Evolutionary conservation across 129 eudicot genomes (phyloP).

Genomic region (Flaveria robusta): DNA sequence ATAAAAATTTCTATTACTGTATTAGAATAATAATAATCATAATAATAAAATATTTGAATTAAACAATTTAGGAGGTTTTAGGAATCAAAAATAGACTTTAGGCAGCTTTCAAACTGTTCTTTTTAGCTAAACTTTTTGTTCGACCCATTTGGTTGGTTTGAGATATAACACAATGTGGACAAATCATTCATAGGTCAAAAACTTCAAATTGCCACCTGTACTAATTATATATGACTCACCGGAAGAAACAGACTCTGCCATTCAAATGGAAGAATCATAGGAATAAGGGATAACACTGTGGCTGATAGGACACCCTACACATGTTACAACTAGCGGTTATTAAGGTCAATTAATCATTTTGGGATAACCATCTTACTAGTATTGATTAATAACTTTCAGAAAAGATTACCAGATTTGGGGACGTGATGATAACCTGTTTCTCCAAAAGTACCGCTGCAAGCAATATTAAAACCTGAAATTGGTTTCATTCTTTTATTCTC

Average conservation of each 20-base stretch:
- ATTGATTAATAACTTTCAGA: conserved; percentile 22
- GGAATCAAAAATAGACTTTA: not conserved
- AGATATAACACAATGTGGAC: not conserved
- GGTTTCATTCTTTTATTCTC: conserved; percentile 10
- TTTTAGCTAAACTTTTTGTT: conserved; percentile 5
- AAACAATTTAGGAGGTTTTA: not conserved
- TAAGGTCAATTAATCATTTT: conserved; percentile 18
- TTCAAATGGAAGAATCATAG: conserved; percentile 94
- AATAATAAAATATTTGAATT: not conserved
- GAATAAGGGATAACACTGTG: conserved; percentile 70
- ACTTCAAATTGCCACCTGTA: not conserved
- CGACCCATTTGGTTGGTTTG: not conserved
- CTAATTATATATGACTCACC: conserved; percentile 48
- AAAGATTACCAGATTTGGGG: conserved; percentile 79
- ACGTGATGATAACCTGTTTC: conserved; percentile 80
- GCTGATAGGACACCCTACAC: conserved; percentile 80
- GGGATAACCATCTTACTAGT: conserved; percentile 6
- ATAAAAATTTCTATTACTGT: not conserved
- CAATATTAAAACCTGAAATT: conserved; percentile 69
- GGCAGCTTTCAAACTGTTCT: not conserved
- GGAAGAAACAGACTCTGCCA: conserved; percentile 97
- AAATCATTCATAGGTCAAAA: not conserved
- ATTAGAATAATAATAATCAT: too few relatives aligned
- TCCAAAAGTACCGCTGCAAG: conserved; percentile 79
- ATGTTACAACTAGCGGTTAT: conserved; percentile 25